Base-by-base conservation (phyloP, 768 basidiomycete genomes). In the Fomitopsis pulvina region DNA sequence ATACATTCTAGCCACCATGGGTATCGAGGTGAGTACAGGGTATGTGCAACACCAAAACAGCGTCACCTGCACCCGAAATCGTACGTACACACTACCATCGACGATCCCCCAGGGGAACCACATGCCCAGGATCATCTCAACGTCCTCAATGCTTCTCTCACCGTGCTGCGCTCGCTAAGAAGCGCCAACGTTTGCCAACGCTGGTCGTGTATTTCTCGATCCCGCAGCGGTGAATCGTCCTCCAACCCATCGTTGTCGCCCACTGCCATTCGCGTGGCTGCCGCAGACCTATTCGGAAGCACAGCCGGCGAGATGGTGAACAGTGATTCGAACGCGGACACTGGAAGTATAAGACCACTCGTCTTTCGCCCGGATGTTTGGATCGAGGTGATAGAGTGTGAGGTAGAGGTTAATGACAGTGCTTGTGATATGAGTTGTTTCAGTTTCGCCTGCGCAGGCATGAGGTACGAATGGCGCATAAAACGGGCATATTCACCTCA, bases 381-480 rank as follows among this genome's bases (percentile, higher is more conserved):
- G 42, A 92, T 88, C 41, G 88, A 90, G 6, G 82, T 77, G 56
- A 89, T 83, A 25, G 85, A 80, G 56, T 84, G 79, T 5, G 88
- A 90, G 7, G 81, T 76, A 0, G 86, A 80, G 2, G 87, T 89
- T 9, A 90, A 69, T 2, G 87, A 83, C 26, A 92, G 65, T 4
- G 88, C 86, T 57, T 86, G 86, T 1, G 83, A 87, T 55, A 92
- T 84, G 24, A 91, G 77, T 51, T 90, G 85, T 60, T 92, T 92
- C 3, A 92, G 73, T 62, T 88, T 87, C 16, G 85, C 85, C 87
- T 89, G 53, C 14, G 28, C 2, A 25, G 42, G 49, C 32, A 41
- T 46, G 38, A 8, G 20, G 16, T 48, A 45, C 14, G 1, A 28
- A 51, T 53, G 47, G 14, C 34, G 11, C 5, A 26, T 18, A 11